Evolutionary conservation across 2,329 filamentous ascomycete species (phyloP), one percentile per base, ranked within the genome.

Genomic region (Colletotrichum sp.): DNA sequence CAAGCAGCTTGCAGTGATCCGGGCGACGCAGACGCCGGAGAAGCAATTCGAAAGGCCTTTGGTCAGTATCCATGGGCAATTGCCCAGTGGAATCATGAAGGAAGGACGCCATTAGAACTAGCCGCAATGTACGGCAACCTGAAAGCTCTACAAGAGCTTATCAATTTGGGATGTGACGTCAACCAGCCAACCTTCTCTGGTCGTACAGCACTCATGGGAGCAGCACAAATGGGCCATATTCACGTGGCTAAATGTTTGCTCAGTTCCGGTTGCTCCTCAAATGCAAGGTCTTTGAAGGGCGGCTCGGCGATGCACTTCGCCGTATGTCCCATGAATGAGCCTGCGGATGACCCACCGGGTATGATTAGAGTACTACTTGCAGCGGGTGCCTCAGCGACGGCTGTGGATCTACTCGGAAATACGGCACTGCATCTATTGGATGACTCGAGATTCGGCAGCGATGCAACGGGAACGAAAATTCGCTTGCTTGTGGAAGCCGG

Each of bases 321-420:
- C 8, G n/a, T 36, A 16, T 7, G 7, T 36, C 21, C 66, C 6
- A 5, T 0, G 2, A 0, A 12, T 6, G 28, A 52, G 10, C 6
- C 4, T 8, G 13, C 24, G 4, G 24, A 28, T 18, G 28, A 34
- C 28, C 36, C 48, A 2, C 16, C 8, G 3, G 4, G 52, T 18
- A 28, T 48, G 5, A 6, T 74, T 4, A 10, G 10, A 8, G 6
- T 18, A 4, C 9, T 74, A 8, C 24, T 74, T 8, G 21, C 18
- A 3, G 68, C 67, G 7, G 67, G 68, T 9, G 68, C 72, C 6
- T 38, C 28, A 4, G 3, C 28, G 5, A 48, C n/a, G 1, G 26
- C n/a, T 6, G 15, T 6, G 6, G 18, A 16, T 4, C 0, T 7
- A 3, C 3, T 16, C 1, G 48, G 32, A 2, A 1, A 4, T 6